A percentile compares a stretch with the other conserved stretches of the same genome.
Conservation (phyloP, 768 basidiomycete species). For the Boletus fagicola region DNA sequence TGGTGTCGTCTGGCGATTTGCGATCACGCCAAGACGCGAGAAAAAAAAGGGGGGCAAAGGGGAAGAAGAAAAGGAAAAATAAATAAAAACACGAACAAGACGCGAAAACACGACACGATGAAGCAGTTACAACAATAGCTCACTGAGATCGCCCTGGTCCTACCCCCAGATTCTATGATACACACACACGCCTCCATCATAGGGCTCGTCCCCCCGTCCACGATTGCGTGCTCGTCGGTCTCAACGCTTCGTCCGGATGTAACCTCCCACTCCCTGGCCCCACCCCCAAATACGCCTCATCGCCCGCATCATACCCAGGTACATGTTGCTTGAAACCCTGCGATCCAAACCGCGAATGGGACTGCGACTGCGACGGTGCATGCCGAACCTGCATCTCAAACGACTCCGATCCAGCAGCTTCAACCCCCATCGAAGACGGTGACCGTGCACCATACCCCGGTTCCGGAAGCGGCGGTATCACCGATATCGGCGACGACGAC, state of each 20-base stretch:
- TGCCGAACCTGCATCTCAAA: slow-evolving; percentile 41
- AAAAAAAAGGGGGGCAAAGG: not conserved
- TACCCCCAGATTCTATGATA: slow-evolving; percentile 19
- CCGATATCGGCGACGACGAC: slow-evolving; percentile 4
- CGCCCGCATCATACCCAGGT: not conserved
- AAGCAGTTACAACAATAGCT: slow-evolving; percentile 27
- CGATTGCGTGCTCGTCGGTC: slow-evolving; percentile 15
- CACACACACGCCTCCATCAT: slow-evolving; percentile 13
- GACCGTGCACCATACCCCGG: not conserved
- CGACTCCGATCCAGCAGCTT: slow-evolving; percentile 20
- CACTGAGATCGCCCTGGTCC: slow-evolving; percentile 12
- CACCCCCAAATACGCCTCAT: not conserved
- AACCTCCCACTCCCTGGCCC: not conserved
- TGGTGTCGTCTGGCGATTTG: not conserved
- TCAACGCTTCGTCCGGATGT: not conserved
- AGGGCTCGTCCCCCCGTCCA: slow-evolving; percentile 23
- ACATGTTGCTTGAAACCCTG: slow-evolving; percentile 3
- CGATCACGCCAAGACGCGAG: not conserved
- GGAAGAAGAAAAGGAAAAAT: not conserved
- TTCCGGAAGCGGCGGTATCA: slow-evolving; percentile 3
- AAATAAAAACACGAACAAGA: not conserved
- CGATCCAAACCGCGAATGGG: slow-evolving; percentile 2
- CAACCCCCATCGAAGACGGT: not conserved
- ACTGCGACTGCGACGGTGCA: slow-evolving; percentile 12
- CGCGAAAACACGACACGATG: not conserved